These are phyloP conservation scores for Aspergillus panamensis DNA, from an alignment of 495 filamentous ascomycete genomes.

Conservation along the genomic window DNA sequence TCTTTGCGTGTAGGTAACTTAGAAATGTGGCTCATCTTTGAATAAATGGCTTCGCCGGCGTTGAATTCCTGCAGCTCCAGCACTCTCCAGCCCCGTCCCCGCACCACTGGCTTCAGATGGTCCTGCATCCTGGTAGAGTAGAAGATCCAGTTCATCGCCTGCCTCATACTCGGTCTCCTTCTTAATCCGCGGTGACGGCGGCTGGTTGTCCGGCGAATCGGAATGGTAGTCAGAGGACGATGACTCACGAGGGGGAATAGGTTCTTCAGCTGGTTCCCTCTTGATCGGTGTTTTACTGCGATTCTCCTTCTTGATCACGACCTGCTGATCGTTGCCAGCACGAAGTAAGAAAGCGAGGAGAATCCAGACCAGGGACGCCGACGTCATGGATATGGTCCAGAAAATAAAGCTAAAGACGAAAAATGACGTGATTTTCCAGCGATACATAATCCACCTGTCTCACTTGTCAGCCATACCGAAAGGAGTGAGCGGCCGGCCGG, in stretches of 20 bases:
- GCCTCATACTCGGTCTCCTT: constrained; percentile 25
- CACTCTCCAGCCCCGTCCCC: constrained; percentile 37
- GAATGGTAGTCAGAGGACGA: constrained; percentile 3
- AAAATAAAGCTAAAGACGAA: constrained; percentile 63
- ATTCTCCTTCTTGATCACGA: constrained; percentile 28
- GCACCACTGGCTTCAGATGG: constrained; percentile 16
- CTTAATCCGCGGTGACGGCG: constrained; percentile 10
- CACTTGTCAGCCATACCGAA: constrained; percentile 3
- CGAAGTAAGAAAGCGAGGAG: constrained; percentile 39
- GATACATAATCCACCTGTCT: constrained; percentile 76
- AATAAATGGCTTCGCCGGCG: constrained; percentile 32
- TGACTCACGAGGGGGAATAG: constrained; percentile 13
- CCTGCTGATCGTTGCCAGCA: constrained; percentile 16
- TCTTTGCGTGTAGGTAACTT: constrained; percentile 1
- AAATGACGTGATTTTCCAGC: constrained; percentile 66
- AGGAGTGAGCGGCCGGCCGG: neutral
- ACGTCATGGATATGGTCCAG: constrained; percentile 68
- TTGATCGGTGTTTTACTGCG: constrained; percentile 24
- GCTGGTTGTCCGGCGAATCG: neutral
- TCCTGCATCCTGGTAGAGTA: constrained; percentile 1
- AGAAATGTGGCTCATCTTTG: constrained; percentile 20
- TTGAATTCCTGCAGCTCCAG: constrained; percentile 33
- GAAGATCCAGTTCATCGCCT: constrained; percentile 15
- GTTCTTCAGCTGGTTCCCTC: constrained; percentile 27
- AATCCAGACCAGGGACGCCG: constrained; percentile 57